Evolutionary conservation across 1,284 basidiomycete species (phyloP).

Genomic region (Ustilago tritici): DNA sequence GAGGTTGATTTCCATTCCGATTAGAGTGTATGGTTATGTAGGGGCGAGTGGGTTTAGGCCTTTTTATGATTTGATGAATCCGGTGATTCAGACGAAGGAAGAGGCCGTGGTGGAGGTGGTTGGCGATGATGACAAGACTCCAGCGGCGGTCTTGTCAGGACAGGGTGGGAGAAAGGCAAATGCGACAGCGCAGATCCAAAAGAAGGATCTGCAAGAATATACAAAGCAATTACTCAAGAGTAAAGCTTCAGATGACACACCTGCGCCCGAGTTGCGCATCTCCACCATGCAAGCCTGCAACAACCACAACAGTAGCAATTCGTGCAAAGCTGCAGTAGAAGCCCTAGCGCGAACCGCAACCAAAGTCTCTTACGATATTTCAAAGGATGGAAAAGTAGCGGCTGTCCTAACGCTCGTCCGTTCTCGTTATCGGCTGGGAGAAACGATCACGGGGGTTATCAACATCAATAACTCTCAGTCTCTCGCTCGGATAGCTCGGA

Average conservation of each 20-base stretch:
- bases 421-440: conserved; percentile 65
- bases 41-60: conserved; percentile 68
- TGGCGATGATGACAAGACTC: conserved; percentile 11
- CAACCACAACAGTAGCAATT: conserved; percentile 3
- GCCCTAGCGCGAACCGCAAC: conserved; percentile 86
- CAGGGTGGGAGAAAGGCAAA: conserved; percentile 3
- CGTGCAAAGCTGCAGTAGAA: conserved; percentile 90
- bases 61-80: conserved; percentile 71
- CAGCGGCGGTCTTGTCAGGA: not conserved
- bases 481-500: conserved; percentile 56
- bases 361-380: conserved; percentile 73
- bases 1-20: conserved; percentile 86
- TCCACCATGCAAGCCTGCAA: not conserved
- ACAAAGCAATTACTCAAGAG: conserved; percentile 26
- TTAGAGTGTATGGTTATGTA: conserved; percentile 86
- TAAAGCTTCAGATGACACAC: conserved; percentile 7
- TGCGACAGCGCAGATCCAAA: conserved; percentile 11
- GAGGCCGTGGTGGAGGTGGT: conserved; percentile 56
- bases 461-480: conserved; percentile 56
- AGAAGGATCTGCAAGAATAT: conserved; percentile 29
- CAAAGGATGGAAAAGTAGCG: conserved; percentile 66
- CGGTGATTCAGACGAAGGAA: conserved; percentile 69
- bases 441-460: conserved; percentile 62
- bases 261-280: conserved; percentile 18
- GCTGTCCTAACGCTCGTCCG: conserved; percentile 65